These are phyloP conservation scores for Eucalyptus fibrosa DNA, from an alignment of 345 rosid genomes.

Conservation along the genomic window DNA sequence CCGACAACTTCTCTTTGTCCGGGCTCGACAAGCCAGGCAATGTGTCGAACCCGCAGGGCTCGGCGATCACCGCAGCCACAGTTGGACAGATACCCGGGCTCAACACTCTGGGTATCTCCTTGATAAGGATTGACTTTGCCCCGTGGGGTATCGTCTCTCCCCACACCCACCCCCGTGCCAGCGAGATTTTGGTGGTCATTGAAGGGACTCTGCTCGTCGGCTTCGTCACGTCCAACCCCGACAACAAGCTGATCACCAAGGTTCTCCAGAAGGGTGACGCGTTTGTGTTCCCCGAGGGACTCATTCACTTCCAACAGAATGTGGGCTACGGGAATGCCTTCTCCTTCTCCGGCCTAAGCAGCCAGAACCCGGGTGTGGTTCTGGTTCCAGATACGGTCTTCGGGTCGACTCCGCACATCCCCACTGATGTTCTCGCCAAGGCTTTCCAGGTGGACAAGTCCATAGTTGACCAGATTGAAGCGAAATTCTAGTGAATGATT, in stretches of 20 bases:
- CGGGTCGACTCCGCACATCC: slow-evolving; percentile 3
- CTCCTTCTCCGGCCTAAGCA: not conserved
- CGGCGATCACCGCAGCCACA: not conserved
- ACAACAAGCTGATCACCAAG: slow-evolving; percentile 7
- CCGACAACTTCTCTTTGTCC: not conserved
- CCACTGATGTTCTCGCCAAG: slow-evolving; percentile 3
- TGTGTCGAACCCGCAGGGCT: not conserved
- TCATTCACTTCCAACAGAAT: slow-evolving; percentile 8
- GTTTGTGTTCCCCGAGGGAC: slow-evolving; percentile 9
- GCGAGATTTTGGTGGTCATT: slow-evolving; percentile 1
- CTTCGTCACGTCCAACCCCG: slow-evolving; percentile 12
- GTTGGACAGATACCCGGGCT: slow-evolving; percentile 7
- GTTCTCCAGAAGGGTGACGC: slow-evolving; percentile 7
- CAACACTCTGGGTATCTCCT: slow-evolving; percentile 9
- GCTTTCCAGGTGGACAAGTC: slow-evolving; percentile 10
- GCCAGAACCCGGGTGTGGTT: slow-evolving; percentile 9
- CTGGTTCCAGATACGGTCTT: slow-evolving; percentile 4
- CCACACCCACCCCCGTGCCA: slow-evolving; percentile 5
- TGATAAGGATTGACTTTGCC: slow-evolving; percentile 1
- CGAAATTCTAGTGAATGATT: not conserved
- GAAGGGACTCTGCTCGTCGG: slow-evolving; percentile 6
- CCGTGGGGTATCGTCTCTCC: not conserved
- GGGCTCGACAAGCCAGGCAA: not conserved
- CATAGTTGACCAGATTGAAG: not conserved
- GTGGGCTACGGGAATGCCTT: not conserved